Evolutionary conservation across 345 rosid species (phyloP), one percentile per base, ranked within the genome.

Genomic region (Schrenkiella parvula): DNA sequence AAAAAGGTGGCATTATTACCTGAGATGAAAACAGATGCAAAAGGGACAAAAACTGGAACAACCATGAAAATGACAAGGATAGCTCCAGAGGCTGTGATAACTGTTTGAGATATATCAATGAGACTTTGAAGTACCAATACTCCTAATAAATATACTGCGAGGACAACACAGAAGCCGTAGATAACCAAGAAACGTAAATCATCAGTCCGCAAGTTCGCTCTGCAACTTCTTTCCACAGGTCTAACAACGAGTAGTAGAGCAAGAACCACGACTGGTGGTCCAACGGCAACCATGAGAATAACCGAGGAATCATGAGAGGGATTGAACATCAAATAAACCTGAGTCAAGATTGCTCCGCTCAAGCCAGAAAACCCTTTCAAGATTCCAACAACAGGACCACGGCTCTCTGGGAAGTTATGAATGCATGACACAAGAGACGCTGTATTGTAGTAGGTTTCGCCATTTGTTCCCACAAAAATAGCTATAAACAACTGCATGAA

Each of bases 301-400:
- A 92, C 89, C 13, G 91, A 78, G 7, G 97, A 82, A 6, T 83
- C 85, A 53, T 83, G 66, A 32, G 92, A 77, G 6, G 90, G 80
- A 71, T 74, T 84, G 68, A 84, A 80, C 89, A 85, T 80, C 22
- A 79, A 66, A 64, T 92, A 87, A 42, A 92, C 75, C 81, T 88
- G 96, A 14, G 93, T 90, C 78, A 90, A 76, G 73, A 92, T 88
- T 39, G 96, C 98, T n/a, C 98, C 96, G 54, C 95, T 86, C 76
- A 90, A 79, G 23, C 98, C 98, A 5, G 98, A 89, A 72, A 90
- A 92, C 14, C 96, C 98, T 79, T 92, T 90, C 23, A 90, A 80
- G 31, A 92, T 85, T 37, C 98, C 98, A 10, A 92, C 96, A 14
- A 90, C 81, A 44, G 93, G 93, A 47, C 96, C 95, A 34, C 96